Evolutionary conservation across 805 yeast species (phyloP).

Genomic region (Monosporozyma yasuniensis): DNA sequence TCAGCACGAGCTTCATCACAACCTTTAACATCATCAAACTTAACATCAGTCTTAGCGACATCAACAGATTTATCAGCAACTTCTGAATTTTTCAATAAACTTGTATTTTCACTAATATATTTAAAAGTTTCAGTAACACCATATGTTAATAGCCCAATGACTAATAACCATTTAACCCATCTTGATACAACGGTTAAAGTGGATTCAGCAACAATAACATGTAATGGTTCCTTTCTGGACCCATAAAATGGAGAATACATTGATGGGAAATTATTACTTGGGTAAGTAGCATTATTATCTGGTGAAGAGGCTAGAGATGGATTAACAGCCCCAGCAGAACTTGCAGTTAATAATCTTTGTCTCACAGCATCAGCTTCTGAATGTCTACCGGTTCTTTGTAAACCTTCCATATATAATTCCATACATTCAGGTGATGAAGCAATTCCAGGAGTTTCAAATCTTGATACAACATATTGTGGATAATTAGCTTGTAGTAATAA

Average conservation of each 20-base stretch:
- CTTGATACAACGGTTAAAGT: constrained; percentile 67
- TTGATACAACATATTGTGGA: constrained; percentile 92
- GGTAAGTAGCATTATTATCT: constrained; percentile 17
- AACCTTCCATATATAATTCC: constrained; percentile 68
- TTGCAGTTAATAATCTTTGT: constrained; percentile 35
- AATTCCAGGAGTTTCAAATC: constrained; percentile 92
- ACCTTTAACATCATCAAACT: constrained; percentile 90
- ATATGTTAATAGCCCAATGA: constrained; percentile 70
- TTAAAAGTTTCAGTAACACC: constrained; percentile 73
- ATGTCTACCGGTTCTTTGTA: constrained; percentile 65
- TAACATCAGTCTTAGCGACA: constrained; percentile 75
- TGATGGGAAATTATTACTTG: constrained; percentile 21
- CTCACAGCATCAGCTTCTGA: constrained; percentile 69
- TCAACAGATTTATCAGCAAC: constrained; percentile 73
- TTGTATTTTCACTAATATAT: constrained; percentile 71
- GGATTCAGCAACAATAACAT: constrained; percentile 87
- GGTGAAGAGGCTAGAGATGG: constrained; percentile 26
- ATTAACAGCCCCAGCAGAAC: constrained; percentile 28
- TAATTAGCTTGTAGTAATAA: constrained; percentile 68
- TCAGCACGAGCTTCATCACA: constrained; percentile 98
- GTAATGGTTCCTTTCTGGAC: constrained; percentile 72
- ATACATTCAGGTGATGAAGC: constrained; percentile 76
- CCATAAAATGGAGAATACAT: constrained; percentile 39
- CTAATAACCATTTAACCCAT: constrained; percentile 84
- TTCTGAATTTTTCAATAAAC: constrained; percentile 54